Evolutionary conservation across 129 eudicot genomes (phyloP), one percentile per base, ranked within the genome.

Genomic region (Calendula officinalis): DNA sequence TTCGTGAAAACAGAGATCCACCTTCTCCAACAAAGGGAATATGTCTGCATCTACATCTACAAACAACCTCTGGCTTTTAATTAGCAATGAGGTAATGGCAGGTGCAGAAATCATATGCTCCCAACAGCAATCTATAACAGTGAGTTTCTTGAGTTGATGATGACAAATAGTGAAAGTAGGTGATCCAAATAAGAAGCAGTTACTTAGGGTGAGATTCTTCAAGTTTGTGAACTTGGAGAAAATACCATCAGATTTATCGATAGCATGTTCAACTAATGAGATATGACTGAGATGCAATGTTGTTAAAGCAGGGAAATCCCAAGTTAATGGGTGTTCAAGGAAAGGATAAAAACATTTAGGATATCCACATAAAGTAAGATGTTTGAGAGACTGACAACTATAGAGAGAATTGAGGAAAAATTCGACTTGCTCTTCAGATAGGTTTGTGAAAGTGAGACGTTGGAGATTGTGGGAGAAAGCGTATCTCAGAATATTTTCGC

Each of bases 61-160:
- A 30, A 16, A 39, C 1, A 8, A 10, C 16, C 4, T 8, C 3
- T n/a, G 3, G 10, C 7, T 43, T 17, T 49, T 13, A 52, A 3
- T 35, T n/a, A 36, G 16, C 40, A 67, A 40, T 37, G 22, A 52
- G 2, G 51, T n/a, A 44, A 67, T 62, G 30, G 11, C 27, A 14
- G 59, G 74, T 58, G 74, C 40, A 17, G 55, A 45, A 46, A 69
- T 46, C 58, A 1, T n/a, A 41, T 10, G 37, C 9, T 43, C 32
- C 36, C 13, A 10, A 16, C 27, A 7, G 1, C 49, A 69, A 14
- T 13, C 0, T 15, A 3, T 34, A 5, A 58, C 17, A 4, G 48
- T 44, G 39, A 69, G 74, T 46, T 46, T 13, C 59, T 55, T 49
- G 35, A 69, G 74, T 69, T 39, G 67, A 47, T 57, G 46, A 36